Evolutionary conservation across 2,329 filamentous ascomycete genomes (phyloP), one percentile per base, ranked within the genome.

Genomic region (Thelonectria olida): DNA sequence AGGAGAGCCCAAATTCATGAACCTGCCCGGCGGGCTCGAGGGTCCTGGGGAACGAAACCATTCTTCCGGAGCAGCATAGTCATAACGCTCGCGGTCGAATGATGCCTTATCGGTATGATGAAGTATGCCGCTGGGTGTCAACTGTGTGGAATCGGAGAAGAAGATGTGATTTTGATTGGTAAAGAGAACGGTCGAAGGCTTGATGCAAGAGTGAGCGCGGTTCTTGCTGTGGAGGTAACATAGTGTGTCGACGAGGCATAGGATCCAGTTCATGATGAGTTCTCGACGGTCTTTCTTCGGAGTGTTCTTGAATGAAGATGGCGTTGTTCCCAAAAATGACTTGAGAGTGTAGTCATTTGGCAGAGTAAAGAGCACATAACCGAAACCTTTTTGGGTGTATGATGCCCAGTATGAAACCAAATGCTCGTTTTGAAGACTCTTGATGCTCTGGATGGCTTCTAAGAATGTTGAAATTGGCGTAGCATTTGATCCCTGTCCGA

Each of bases 1-100:
- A 62, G 66, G 41, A 15, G 58, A 50, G 20, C 54, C 61, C 76
- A 50, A 73, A 62, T 7, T 75, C 65, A 13, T 75, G 71, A 47
- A 74, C 70, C 63, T 73, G 74, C 58, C 75, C 70, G 76, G 70
- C 12, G 75, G 75, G 34, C 72, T 75, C 39, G 70, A 71, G 20
- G 77, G 76, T 62, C 73, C 74, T 20, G 67, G 67, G 20, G 79
- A 79, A 38, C 77, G 81, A 71, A 79, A 81, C 80, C 85, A 85
- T 56, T 86, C 82, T 70, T 94, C 91, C 1, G 91, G 91, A 0
- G 91, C 88, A 1, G 87, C 86, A 70, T 93, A 93, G 69, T 92
- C 88, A 75, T 92, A 92, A 8, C 81, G 81, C 72, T 92, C 91
- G 63, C 88, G 88, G 66, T 91, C 88, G 63, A 90, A 88, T 3